Base-by-base conservation (phyloP, 495 filamentous ascomycete genomes). In the Podospora pseudopauciseta region DNA sequence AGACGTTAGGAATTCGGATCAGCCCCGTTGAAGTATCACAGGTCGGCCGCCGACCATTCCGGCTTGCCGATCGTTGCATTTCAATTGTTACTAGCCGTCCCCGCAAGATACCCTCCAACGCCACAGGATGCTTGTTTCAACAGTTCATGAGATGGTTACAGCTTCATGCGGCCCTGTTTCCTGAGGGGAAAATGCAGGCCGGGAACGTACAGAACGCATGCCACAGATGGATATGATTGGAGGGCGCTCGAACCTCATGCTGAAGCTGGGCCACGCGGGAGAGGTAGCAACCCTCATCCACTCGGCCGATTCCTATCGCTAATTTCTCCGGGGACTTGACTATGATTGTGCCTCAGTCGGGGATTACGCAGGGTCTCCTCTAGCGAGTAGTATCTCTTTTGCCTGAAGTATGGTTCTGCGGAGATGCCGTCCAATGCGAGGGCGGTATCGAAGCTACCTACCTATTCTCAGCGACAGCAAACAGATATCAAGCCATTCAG, bases 61-160 rank as follows among this genome's bases (percentile, higher is more conserved):
- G 13, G 3, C 39, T 49, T 3, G 39, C 13, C 39, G 39, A 49
- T 49, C 39, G 5, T 18, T 49, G 39, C 39, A 11, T 16, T 49
- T 49, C 15, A 49, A 23, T 23, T 16, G 5, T 1, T 49, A 49
- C 39, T 11, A 49, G 5, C 39, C 13, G 39, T 49, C 39, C 39
- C 13, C 39, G 39, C 39, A 49, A 19, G 18, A 62, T 26, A 32
- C 9, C 34, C 61, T 63, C 61, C 61, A 34, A 39, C 30, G 61
- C 30, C 61, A 63, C 34, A 7, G 32, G 11, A 63, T 63, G 61
- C 61, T 39, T 39, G 61, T 63, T 44, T 63, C 61, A 63, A 63
- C 61, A 49, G 5, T 63, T 20, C 6, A 9, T 28, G 23, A 30
- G 2, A 32, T 49, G 30, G 18, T 20, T 49, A n/a, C 61, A 19